These are phyloP conservation scores for Kluyveromyces aestuarii DNA, from an alignment of 805 yeast genomes.

Conservation along the genomic window DNA sequence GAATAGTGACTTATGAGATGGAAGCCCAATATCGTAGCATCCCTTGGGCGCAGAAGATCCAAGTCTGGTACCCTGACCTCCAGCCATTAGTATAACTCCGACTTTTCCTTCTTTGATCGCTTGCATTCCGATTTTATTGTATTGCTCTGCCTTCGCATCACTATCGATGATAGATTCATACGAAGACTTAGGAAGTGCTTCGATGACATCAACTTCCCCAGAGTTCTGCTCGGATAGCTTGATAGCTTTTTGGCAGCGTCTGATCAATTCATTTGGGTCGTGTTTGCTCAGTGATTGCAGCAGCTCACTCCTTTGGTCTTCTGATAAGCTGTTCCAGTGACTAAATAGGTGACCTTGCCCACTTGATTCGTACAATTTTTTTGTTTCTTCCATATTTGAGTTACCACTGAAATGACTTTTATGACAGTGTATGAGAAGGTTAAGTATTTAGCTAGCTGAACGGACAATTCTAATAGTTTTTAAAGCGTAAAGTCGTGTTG, in stretches of 20 bases:
- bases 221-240: conserved; percentile 24
- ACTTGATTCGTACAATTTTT: conserved; percentile 33
- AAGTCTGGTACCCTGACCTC: conserved; percentile 95
- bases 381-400: conserved; percentile 5
- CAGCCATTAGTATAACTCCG: conserved; percentile 90
- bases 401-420: neutral
- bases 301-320: conserved; percentile 30
- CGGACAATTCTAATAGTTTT: too few species aligned
- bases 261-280: conserved; percentile 28
- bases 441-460: too few species aligned
- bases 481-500: too few species aligned
- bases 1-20: conserved; percentile 75
- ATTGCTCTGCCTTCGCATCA: conserved; percentile 28
- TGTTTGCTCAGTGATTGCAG: conserved; percentile 24
- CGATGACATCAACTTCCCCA: conserved; percentile 21
- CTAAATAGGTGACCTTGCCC: conserved; percentile 47
- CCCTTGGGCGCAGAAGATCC: conserved; percentile 93
- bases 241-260: conserved; percentile 35
- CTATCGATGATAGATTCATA: conserved; percentile 38
- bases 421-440: too few species aligned
- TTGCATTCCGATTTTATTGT: conserved; percentile 49
- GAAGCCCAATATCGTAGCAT: conserved; percentile 79
- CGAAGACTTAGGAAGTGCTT: conserved; percentile 48
- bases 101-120: conserved; percentile 68
- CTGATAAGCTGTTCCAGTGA: conserved; percentile 34